Evolutionary conservation across 169 alveolate species (phyloP).

Genomic region (Plasmodium gaboni): DNA sequence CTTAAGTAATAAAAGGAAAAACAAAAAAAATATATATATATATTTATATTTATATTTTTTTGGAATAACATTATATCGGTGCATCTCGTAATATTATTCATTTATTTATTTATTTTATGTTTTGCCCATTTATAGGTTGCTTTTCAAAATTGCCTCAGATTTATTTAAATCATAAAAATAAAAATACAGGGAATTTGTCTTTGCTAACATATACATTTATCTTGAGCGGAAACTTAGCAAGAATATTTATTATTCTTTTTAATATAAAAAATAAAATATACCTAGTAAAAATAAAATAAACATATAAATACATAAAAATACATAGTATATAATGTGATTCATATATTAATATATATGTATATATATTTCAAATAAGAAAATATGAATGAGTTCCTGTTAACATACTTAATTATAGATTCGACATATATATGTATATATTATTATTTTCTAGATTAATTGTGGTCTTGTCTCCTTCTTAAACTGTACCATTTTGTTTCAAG

Average conservation of each 20-base stretch:
- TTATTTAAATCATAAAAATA: constrained; percentile 49
- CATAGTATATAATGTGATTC: neutral
- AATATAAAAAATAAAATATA: constrained; percentile 18
- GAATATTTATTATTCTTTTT: constrained; percentile 38
- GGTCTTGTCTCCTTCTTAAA: constrained; percentile 25
- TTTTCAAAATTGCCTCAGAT: constrained; percentile 59
- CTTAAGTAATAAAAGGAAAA: constrained; percentile 18
- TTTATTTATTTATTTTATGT: neutral
- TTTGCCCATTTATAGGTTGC: constrained; percentile 14
- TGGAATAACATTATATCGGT: neutral
- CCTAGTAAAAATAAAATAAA: constrained; percentile 12
- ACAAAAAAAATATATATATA: neutral
- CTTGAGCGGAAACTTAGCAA: constrained; percentile 29
- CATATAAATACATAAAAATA: neutral
- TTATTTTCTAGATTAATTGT: constrained; percentile 44
- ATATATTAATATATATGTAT: neutral
- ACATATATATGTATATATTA: neutral
- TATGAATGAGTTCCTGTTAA: neutral
- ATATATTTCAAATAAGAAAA: neutral
- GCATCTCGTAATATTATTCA: too few species aligned
- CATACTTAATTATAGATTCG: neutral
- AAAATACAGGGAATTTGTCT: constrained; percentile 55
- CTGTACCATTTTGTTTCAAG: constrained; percentile 44
- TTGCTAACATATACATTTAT: constrained; percentile 8
- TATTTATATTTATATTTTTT: neutral